A percentile compares a stretch with the other conserved stretches of the same genome.
Conservation (phyloP, 75 land plant genomes). For the Larix kaempferi region DNA sequence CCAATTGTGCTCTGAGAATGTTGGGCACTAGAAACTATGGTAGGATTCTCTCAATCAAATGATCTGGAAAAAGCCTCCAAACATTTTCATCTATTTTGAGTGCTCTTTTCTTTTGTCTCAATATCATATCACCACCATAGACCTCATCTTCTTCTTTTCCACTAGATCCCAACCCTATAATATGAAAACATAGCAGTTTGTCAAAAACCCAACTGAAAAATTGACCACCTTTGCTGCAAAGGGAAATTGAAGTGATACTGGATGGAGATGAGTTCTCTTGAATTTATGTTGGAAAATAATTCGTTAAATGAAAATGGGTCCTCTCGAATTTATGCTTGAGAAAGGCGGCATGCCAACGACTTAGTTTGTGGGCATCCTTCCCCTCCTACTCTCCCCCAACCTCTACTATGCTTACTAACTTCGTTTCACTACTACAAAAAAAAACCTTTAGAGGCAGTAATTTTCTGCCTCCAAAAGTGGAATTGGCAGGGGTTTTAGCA, state of each 20-base stretch:
- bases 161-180: background rate
- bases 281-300: background rate
- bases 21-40: conserved; percentile 23
- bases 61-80: conserved; percentile 21
- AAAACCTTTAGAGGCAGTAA: no score
- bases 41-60: conserved; percentile 24
- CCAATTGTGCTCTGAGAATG: conserved; percentile 27
- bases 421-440: no score
- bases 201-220: background rate
- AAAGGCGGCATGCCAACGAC: no score
- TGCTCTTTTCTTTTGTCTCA: background rate
- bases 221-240: background rate
- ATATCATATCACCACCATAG: background rate
- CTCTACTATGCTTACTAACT: no score
- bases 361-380: no score
- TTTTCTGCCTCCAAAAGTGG: no score
- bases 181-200: background rate
- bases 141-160: background rate
- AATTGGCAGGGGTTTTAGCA: no score
- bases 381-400: no score
- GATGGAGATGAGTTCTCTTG: background rate
- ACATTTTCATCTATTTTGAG: conserved; percentile 2
- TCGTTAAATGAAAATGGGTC: background rate
- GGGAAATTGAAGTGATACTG: background rate
- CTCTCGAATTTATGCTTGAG: background rate